Conservation (phyloP, 805 yeast species). For the Candida cerambycidarum region DNA sequence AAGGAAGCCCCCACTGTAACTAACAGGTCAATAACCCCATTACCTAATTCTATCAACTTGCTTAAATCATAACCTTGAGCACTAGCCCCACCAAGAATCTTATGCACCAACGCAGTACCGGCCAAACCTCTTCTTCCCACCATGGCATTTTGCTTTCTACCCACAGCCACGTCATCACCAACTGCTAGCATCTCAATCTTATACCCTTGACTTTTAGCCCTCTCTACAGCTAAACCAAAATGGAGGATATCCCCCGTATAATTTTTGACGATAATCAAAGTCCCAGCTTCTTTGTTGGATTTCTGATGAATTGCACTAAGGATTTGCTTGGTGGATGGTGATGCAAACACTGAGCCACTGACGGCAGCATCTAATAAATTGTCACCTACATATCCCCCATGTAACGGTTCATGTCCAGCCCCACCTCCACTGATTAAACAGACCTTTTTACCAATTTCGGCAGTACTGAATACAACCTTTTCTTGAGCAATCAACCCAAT, state of each 20-base stretch:
- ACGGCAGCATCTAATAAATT: slow-evolving; percentile 86
- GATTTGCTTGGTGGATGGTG: slow-evolving; percentile 92
- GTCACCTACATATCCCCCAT: slow-evolving; percentile 86
- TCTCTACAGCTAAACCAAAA: slow-evolving; percentile 87
- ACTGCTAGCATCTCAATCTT: slow-evolving; percentile 73
- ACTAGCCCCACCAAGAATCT: slow-evolving; percentile 75
- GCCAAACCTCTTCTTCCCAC: slow-evolving; percentile 96
- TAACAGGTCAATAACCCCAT: slow-evolving; percentile 57
- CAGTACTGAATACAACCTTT: slow-evolving; percentile 50
- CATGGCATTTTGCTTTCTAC: slow-evolving; percentile 82
- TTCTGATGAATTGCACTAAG: slow-evolving; percentile 65
- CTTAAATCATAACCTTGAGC: slow-evolving; percentile 34
- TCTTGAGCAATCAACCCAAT: slow-evolving; percentile 55
- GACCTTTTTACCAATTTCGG: slow-evolving; percentile 50
- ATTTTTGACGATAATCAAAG: slow-evolving; percentile 79
- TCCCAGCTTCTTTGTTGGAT: slow-evolving; percentile 54
- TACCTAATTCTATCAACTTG: slow-evolving; percentile 59
- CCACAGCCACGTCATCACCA: slow-evolving; percentile 93
- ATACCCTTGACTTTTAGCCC: slow-evolving; percentile 77
- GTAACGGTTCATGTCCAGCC: slow-evolving; percentile 93
- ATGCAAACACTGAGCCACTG: slow-evolving; percentile 88
- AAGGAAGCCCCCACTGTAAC: slow-evolving; percentile 89
- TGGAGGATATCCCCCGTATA: slow-evolving; percentile 94
- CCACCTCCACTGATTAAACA: slow-evolving; percentile 90
- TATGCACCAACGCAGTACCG: slow-evolving; percentile 86